Evolutionary conservation across 2,329 filamentous ascomycete genomes (phyloP).

Genomic region (Xylaria hypoxylon): DNA sequence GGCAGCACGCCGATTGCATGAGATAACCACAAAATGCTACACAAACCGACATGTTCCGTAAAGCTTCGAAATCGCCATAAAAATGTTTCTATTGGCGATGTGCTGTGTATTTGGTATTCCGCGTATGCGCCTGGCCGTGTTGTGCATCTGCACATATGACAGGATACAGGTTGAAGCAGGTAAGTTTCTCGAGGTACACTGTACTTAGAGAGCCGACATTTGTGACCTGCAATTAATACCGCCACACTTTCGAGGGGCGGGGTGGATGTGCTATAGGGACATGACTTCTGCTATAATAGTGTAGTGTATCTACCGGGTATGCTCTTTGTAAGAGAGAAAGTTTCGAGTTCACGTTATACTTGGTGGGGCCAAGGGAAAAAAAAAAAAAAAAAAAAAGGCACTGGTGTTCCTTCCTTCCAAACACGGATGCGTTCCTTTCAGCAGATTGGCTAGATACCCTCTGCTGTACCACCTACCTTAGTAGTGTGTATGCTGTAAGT

Average conservation of each 20-base stretch:
- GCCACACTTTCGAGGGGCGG: background rate
- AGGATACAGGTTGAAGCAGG: background rate
- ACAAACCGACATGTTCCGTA: slow-evolving; percentile 11
- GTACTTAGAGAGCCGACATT: background rate
- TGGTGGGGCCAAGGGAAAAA: too few relatives aligned
- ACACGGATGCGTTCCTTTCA: slow-evolving; percentile 25
- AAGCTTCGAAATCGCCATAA: background rate
- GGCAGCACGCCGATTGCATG: slow-evolving; percentile 22
- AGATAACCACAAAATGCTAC: slow-evolving; percentile 29
- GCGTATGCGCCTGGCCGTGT: background rate
- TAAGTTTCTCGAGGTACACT: background rate
- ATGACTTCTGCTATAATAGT: too few relatives aligned
- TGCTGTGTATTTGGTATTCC: slow-evolving; percentile 1
- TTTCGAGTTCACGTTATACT: too few relatives aligned
- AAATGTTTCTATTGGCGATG: slow-evolving; percentile 5
- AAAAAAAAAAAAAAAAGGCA: too few relatives aligned
- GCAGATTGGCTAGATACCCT: slow-evolving; percentile 26
- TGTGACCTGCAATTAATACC: slow-evolving; percentile 3
- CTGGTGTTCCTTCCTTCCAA: slow-evolving; percentile 25
- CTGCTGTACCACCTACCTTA: too few relatives aligned
- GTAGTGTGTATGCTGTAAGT: background rate
- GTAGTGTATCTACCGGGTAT: too few relatives aligned
- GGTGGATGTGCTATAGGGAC: too few relatives aligned
- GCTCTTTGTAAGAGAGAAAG: too few relatives aligned
- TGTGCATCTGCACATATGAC: background rate